Evolutionary conservation across 1,139 yeast species (phyloP).

Genomic region (Taphrina communis): DNA sequence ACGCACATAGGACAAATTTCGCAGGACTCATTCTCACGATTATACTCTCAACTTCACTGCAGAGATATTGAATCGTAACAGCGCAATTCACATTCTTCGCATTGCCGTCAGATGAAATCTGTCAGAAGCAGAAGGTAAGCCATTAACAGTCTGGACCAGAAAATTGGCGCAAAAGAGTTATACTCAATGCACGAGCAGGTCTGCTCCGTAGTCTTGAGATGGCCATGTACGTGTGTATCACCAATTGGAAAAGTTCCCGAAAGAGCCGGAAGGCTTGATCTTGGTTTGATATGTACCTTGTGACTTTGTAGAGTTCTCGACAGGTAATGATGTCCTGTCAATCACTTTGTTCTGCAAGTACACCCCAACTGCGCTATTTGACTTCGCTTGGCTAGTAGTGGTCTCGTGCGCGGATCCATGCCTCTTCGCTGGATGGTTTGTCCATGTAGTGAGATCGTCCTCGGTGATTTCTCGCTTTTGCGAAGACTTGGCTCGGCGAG

Average conservation of each 20-base stretch:
- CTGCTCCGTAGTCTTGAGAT: no score
- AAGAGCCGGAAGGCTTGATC: background rate
- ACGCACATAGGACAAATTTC: no score
- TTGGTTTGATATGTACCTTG: background rate
- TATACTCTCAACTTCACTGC: no score
- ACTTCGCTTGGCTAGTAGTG: background rate
- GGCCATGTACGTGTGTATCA: background rate
- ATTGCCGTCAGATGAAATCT: no score
- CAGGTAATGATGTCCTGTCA: background rate
- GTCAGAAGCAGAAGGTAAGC: no score
- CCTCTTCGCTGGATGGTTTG: conserved; percentile 27
- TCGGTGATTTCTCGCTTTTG: conserved; percentile 31
- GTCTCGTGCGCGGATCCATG: background rate
- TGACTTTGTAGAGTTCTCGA: background rate
- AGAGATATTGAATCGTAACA: no score
- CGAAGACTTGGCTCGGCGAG: conserved; percentile 25
- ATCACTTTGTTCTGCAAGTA: background rate
- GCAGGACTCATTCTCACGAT: no score
- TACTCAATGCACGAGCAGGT: no score
- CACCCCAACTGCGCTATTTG: background rate
- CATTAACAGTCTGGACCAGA: no score
- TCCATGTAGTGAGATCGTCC: conserved; percentile 47
- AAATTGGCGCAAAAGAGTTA: no score
- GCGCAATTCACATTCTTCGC: no score
- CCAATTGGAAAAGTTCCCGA: conserved; percentile 17